phyloP scores from a whole-genome alignment of 495 filamentous ascomycete genomes.

The Achaetomiella virescens region DNA sequence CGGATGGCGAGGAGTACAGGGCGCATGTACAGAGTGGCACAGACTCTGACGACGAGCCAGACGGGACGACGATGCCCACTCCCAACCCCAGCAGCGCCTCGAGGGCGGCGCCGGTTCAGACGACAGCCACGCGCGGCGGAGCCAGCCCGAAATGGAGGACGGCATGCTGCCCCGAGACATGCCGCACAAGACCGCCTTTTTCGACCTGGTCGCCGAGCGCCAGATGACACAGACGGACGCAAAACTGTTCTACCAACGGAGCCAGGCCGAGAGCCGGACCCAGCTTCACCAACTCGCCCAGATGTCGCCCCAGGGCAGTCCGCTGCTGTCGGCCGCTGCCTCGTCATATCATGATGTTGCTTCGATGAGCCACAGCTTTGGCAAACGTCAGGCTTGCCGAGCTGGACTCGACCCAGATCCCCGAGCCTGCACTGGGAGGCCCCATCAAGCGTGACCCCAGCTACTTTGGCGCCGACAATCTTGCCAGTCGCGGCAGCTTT shows the following conservation, averaged over 20 bases:
- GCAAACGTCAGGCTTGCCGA: slow-evolving; percentile 14
- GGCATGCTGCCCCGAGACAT: slow-evolving; percentile 68
- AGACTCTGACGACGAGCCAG: slow-evolving; percentile 22
- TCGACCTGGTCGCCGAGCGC: slow-evolving; percentile 83
- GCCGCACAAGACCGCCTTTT: slow-evolving; percentile 73
- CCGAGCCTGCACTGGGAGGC: slow-evolving; percentile 10
- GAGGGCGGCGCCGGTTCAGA: slow-evolving; percentile 11
- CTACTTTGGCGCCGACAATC: slow-evolving; percentile 3
- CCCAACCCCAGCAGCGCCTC: not conserved
- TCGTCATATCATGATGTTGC: slow-evolving; percentile 22
- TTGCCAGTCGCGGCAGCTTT: slow-evolving; percentile 16
- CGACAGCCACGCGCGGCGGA: slow-evolving; percentile 1
- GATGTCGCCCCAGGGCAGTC: slow-evolving; percentile 43
- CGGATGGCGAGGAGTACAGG: slow-evolving; percentile 30
- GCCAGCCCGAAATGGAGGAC: slow-evolving; percentile 31
- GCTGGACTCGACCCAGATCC: slow-evolving; percentile 3
- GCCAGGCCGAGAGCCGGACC: slow-evolving; percentile 56
- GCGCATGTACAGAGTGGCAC: slow-evolving; percentile 23
- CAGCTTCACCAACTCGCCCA: slow-evolving; percentile 45
- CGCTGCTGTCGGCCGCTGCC: slow-evolving; percentile 36
- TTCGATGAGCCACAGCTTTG: slow-evolving; percentile 5
- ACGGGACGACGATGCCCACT: slow-evolving; percentile 5
- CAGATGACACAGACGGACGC: slow-evolving; percentile 86
- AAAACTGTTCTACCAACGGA: slow-evolving; percentile 90
- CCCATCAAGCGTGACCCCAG: slow-evolving; percentile 16